These are phyloP conservation scores for Saccharomycopsis sp. DNA, from an alignment of 805 yeast species.

Conservation along the genomic window DNA sequence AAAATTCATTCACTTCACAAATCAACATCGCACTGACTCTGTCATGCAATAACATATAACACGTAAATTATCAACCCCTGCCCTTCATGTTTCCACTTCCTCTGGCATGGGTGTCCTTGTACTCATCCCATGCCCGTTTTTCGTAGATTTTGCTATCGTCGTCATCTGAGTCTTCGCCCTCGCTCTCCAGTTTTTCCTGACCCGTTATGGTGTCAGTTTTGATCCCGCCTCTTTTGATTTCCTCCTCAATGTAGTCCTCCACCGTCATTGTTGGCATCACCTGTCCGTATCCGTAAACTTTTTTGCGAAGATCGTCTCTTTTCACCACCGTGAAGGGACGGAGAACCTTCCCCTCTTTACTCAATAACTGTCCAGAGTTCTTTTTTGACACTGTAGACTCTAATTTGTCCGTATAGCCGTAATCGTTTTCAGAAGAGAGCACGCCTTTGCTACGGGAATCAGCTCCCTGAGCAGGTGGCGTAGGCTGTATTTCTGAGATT, in stretches of 20 bases:
- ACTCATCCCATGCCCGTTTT: conserved; percentile 88
- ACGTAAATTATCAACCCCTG: conserved; percentile 39
- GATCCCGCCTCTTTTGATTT: conserved; percentile 79
- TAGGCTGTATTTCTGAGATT: conserved; percentile 5
- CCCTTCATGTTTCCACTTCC: conserved; percentile 89
- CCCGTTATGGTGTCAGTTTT: conserved; percentile 31
- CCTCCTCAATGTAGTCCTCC: conserved; percentile 85
- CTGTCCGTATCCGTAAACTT: conserved; percentile 90
- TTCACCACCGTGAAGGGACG: conserved; percentile 75
- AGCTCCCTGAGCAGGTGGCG: conserved; percentile 24
- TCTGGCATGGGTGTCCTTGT: conserved; percentile 73
- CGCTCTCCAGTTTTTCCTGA: conserved; percentile 34
- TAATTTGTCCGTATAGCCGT: conserved; percentile 57
- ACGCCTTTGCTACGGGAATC: conserved; percentile 21
- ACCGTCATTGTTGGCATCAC: conserved; percentile 89
- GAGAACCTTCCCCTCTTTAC: conserved; percentile 69
- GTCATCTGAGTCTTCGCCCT: conserved; percentile 46
- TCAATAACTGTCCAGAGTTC: conserved; percentile 43
- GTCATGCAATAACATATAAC: too few relatives aligned
- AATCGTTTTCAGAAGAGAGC: conserved; percentile 27
- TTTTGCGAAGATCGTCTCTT: conserved; percentile 48
- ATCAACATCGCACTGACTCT: too few relatives aligned
- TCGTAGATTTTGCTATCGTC: conserved; percentile 63
- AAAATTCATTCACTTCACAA: too few relatives aligned
- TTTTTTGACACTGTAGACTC: conserved; percentile 35